Evolutionary conservation across 1,284 basidiomycete genomes (phyloP).

Genomic region (Grifola frondosa): DNA sequence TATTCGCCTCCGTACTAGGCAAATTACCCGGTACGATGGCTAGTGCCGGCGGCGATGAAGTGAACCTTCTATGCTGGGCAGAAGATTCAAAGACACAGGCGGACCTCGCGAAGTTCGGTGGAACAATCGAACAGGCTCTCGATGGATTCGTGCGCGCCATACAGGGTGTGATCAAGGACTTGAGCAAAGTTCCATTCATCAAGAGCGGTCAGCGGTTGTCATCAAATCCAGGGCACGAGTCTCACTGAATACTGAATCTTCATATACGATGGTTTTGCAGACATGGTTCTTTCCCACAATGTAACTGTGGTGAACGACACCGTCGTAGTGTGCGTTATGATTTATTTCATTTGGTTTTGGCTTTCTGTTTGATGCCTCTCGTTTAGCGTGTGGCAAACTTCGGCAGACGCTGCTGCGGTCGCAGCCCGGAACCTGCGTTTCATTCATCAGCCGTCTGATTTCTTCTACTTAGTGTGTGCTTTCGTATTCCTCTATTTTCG

Average conservation of each 20-base stretch:
- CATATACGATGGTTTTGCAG: too few species aligned
- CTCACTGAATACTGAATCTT: too few species aligned
- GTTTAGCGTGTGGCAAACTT: constrained; percentile 26
- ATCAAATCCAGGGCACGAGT: too few species aligned
- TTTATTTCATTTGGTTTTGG: neutral
- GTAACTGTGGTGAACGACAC: constrained; percentile 64
- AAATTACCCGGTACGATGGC: constrained; percentile 59
- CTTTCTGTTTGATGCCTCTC: neutral
- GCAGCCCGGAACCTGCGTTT: constrained; percentile 19
- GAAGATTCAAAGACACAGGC: constrained; percentile 57
- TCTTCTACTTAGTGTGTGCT: constrained; percentile 26
- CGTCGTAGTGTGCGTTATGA: constrained; percentile 55
- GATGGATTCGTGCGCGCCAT: constrained; percentile 55
- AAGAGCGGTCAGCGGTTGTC: constrained; percentile 48
- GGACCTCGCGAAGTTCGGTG: constrained; percentile 44
- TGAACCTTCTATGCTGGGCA: constrained; percentile 68
- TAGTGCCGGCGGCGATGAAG: constrained; percentile 80
- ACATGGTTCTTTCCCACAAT: constrained; percentile 67
- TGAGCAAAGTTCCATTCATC: constrained; percentile 58
- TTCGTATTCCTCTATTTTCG: constrained; percentile 13
- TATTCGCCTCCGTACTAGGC: constrained; percentile 41
- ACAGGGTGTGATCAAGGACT: constrained; percentile 42
- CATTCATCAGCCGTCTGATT: constrained; percentile 28
- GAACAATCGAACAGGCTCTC: constrained; percentile 62
- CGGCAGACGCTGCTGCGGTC: constrained; percentile 19